Percentiles rank a stretch among this genome's conserved stretches.
These are phyloP conservation scores for Polytrichum formosum DNA, from an alignment of 225 moss, liverwort and hornwort genomes.

Conservation along the genomic window DNA sequence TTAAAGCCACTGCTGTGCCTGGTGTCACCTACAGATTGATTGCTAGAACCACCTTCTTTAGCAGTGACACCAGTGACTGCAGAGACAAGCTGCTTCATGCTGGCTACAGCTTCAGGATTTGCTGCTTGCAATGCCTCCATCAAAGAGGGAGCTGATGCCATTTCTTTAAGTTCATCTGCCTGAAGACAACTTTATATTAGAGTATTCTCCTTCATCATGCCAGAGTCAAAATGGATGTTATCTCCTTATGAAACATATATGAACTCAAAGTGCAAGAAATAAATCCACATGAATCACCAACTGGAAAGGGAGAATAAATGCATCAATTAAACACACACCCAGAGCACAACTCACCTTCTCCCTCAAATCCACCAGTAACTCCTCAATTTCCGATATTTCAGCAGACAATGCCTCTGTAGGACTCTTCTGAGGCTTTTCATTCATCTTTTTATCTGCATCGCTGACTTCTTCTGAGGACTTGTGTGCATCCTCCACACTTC, in stretches of 20 bases:
- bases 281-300: background rate
- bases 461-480: slow-evolving; percentile 25
- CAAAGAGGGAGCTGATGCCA: slow-evolving; percentile 78
- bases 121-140: slow-evolving; percentile 77
- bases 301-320: background rate
- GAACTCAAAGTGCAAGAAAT: too few relatives aligned
- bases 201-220: too few relatives aligned
- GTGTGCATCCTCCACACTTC: slow-evolving; percentile 28
- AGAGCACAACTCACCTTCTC: slow-evolving; percentile 50
- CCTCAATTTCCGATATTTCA: slow-evolving; percentile 76
- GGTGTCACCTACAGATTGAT: slow-evolving; percentile 1
- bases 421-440: slow-evolving; percentile 26
- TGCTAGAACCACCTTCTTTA: slow-evolving; percentile 32
- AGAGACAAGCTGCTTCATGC: slow-evolving; percentile 61
- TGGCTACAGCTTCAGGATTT: slow-evolving; percentile 78
- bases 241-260: too few relatives aligned
- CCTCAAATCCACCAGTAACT: slow-evolving; percentile 78
- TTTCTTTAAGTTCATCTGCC: slow-evolving; percentile 87
- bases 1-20: slow-evolving; percentile 12
- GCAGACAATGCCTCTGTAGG: slow-evolving; percentile 18
- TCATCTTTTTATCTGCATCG: slow-evolving; percentile 14
- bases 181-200: slow-evolving; percentile 17
- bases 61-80: slow-evolving; percentile 24
- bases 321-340: background rate
- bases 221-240: too few relatives aligned